These are phyloP conservation scores for Adenanthera pavonina DNA, from an alignment of 306 rosid species.

Conservation along the genomic window DNA sequence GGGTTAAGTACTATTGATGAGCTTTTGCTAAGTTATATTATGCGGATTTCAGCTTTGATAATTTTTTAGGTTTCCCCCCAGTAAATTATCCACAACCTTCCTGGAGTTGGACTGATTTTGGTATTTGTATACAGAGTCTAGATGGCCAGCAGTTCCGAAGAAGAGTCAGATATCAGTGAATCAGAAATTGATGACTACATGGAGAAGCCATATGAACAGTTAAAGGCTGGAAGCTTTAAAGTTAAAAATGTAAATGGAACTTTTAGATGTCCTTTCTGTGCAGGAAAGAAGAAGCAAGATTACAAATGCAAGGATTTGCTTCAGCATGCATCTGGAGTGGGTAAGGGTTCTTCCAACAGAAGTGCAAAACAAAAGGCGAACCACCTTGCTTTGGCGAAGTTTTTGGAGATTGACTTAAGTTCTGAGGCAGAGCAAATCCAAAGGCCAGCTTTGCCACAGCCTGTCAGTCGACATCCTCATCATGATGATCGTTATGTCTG, in stretches of 20 bases:
- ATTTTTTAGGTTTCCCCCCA: neutral
- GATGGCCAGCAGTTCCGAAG: constrained; percentile 75
- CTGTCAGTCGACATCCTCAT: constrained; percentile 46
- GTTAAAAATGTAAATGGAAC: constrained; percentile 72
- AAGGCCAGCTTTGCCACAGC: constrained; percentile 45
- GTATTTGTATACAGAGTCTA: constrained; percentile 30
- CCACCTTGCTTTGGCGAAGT: constrained; percentile 86
- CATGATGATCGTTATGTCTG: constrained; percentile 71
- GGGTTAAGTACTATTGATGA: neutral
- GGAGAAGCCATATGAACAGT: constrained; percentile 74
- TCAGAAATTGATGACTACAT: constrained; percentile 77
- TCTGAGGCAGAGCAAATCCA: constrained; percentile 60
- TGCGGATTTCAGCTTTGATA: constrained; percentile 20
- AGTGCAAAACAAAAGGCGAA: constrained; percentile 76
- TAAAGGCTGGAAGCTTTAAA: constrained; percentile 64
- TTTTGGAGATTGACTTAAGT: constrained; percentile 66
- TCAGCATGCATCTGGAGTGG: constrained; percentile 94
- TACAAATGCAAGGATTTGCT: constrained; percentile 81
- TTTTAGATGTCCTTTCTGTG: constrained; percentile 89
- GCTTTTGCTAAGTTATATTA: neutral
- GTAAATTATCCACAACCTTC: constrained; percentile 8
- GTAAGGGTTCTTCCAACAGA: constrained; percentile 87
- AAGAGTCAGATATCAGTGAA: constrained; percentile 86
- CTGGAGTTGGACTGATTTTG: constrained; percentile 25
- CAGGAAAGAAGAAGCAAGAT: constrained; percentile 93